Percentiles rank a stretch among this genome's conserved stretches.
Conservation (phyloP, 192 early-diverging fungal species). For the Rhizophlyctis rosea region DNA sequence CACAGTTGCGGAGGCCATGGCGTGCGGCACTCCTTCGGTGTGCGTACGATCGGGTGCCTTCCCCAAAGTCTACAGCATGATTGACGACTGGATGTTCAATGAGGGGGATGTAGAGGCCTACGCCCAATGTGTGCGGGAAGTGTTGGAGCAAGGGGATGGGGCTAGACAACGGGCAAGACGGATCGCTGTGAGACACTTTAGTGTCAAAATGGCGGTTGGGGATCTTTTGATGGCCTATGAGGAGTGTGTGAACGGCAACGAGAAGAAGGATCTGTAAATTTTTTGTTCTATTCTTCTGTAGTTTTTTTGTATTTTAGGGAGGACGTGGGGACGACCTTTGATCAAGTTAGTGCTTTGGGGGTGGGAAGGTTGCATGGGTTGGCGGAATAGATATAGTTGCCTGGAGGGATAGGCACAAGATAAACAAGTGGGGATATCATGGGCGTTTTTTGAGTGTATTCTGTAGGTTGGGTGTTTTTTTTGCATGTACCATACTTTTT, state of each 20-base stretch:
- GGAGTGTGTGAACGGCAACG: constrained; percentile 24
- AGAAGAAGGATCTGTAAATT: not conserved
- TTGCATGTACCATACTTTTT: no score
- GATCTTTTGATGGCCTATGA: constrained; percentile 39
- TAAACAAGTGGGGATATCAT: no score
- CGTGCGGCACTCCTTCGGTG: constrained; percentile 48
- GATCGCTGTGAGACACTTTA: constrained; percentile 35
- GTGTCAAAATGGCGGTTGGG: constrained; percentile 30
- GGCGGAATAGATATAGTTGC: no score
- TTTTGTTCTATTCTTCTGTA: no score
- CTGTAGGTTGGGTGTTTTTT: no score
- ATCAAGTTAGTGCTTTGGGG: no score
- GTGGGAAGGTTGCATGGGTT: no score
- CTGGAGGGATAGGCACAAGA: no score
- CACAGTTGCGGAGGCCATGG: constrained; percentile 53
- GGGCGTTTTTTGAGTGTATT: no score
- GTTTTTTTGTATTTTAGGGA: no score
- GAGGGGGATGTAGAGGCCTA: constrained; percentile 41
- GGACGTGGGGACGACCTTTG: no score
- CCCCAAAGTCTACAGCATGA: constrained; percentile 38
- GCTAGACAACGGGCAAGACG: constrained; percentile 25
- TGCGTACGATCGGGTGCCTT: constrained; percentile 48
- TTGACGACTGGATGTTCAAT: constrained; percentile 53
- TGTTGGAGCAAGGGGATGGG: constrained; percentile 9
- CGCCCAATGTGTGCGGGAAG: constrained; percentile 26